Base-by-base conservation (phyloP, 2,329 filamentous ascomycete species). In the Venturia asperata region DNA sequence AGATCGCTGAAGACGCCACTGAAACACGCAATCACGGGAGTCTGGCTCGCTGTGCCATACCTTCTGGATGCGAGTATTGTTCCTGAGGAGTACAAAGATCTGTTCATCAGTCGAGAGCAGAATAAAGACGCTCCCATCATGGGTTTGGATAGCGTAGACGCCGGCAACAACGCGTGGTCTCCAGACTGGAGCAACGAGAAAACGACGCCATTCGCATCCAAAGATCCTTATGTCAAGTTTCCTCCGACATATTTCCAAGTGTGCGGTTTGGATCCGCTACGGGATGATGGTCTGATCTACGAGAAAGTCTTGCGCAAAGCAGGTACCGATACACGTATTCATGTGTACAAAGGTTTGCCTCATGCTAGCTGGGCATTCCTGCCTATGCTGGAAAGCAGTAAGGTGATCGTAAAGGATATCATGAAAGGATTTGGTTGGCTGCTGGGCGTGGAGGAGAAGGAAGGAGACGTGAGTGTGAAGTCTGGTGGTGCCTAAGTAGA, bases 161-260 rank as follows among this genome's bases (percentile, higher is more conserved):
- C 49, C 10, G 58, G 27, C 41, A 34, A 37, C 24, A 19, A 13
- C 41, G 27, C 41, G 24, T 56, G 49, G 49, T 45, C 21, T 21
- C 27, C 49, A 19, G 41, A 63, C 19, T 47, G 24, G n/a, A 63
- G n/a, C 9, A n/a, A 42, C 27, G 43, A 49, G 30, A 47, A 27
- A 17, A 39, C 13, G 27, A 47, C 42, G 10, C 41, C 30, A 27
- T 63, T 43, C 6, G 37, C 61, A 45, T 17, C 42, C 24, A 24
- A 42, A 34, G 21, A 58, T 21, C 62, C 47, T 7, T 52, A 43
- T 39, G 37, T 37, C 41, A 45, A 30, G 39, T 47, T 68, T 27
- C 67, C 68, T 42, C 63, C 61, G n/a, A 21, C 42, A 17, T 68
- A 62, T 34, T 47, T 69, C 27, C 64, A 66, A 61, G 67, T 67